Evolutionary conservation across 1,139 yeast genomes (phyloP).

Genomic region (Meyerozyma athensensis): DNA sequence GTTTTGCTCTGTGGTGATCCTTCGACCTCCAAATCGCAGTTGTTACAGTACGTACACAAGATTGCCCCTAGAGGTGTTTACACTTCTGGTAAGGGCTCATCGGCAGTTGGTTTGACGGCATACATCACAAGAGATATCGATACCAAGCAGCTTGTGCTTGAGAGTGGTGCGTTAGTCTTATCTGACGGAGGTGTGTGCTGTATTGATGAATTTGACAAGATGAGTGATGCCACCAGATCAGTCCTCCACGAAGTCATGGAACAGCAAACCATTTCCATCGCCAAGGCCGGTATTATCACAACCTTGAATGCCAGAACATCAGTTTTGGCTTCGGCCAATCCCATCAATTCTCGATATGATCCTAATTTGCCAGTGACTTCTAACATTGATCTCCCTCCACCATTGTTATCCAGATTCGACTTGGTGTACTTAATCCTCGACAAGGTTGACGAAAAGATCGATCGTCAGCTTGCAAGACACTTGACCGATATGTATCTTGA

Average conservation of each 20-base stretch:
- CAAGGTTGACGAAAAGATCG: conserved; percentile 82
- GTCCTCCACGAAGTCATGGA: conserved; percentile 99
- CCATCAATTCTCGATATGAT: conserved; percentile 93
- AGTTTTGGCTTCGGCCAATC: conserved; percentile 93
- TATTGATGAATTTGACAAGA: conserved; percentile 97
- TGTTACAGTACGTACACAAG: conserved; percentile 89
- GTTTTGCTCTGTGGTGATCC: conserved; percentile 95
- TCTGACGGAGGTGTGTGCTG: conserved; percentile 99
- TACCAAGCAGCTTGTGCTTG: conserved; percentile 87
- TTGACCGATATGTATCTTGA: conserved; percentile 89
- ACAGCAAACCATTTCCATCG: conserved; percentile 96
- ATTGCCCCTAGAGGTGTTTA: conserved; percentile 97
- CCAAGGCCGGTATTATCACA: conserved; percentile 96
- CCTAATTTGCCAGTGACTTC: conserved; percentile 91
- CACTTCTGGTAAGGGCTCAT: conserved; percentile 97
- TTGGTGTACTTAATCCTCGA: conserved; percentile 88
- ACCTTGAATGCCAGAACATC: conserved; percentile 96
- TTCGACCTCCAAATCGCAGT: conserved; percentile 92
- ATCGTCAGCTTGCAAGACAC: conserved; percentile 84
- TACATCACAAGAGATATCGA: conserved; percentile 93
- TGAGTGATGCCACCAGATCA: conserved; percentile 91
- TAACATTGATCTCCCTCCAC: conserved; percentile 95
- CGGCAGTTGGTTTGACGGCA: conserved; percentile 98
- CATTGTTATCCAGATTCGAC: conserved; percentile 89
- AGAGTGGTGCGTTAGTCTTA: conserved; percentile 92